These are phyloP conservation scores for Lolium perenne DNA, from an alignment of 176 grass and related monocot species.

Conservation along the genomic window DNA sequence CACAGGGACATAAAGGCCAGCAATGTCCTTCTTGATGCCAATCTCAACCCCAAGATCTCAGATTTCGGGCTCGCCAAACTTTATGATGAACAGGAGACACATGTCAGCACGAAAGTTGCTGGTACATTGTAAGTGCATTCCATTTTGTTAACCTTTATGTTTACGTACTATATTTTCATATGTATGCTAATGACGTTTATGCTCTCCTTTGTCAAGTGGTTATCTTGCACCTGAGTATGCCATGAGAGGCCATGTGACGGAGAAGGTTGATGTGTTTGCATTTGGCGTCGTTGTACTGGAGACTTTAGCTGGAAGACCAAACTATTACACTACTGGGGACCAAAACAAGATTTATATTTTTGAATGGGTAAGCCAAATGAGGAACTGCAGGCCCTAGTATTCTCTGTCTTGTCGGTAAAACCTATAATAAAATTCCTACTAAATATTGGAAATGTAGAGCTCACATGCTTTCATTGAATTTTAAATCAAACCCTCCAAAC, in stretches of 20 bases:
- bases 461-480: too few relatives aligned
- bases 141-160: neutral
- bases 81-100: constrained; percentile 83
- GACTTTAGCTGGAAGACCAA: constrained; percentile 74
- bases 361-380: constrained; percentile 63
- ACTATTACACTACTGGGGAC: constrained; percentile 47
- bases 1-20: constrained; percentile 93
- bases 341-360: constrained; percentile 71
- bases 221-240: constrained; percentile 94
- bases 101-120: constrained; percentile 88
- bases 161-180: neutral
- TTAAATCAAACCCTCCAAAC: too few relatives aligned
- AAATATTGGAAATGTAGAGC: too few relatives aligned
- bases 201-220: constrained; percentile 48
- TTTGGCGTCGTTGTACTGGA: constrained; percentile 76
- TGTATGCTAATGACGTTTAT: neutral
- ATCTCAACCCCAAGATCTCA: constrained; percentile 87
- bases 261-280: constrained; percentile 85
- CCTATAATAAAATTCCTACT: too few relatives aligned
- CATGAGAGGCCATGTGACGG: constrained; percentile 92
- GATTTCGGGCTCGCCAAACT: constrained; percentile 92
- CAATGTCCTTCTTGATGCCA: constrained; percentile 74
- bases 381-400: neutral
- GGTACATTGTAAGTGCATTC: constrained; percentile 81
- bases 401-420: neutral